These are phyloP conservation scores for Pleurostoma richardsiae DNA, from an alignment of 2,329 filamentous ascomycete genomes.

Conservation along the genomic window DNA sequence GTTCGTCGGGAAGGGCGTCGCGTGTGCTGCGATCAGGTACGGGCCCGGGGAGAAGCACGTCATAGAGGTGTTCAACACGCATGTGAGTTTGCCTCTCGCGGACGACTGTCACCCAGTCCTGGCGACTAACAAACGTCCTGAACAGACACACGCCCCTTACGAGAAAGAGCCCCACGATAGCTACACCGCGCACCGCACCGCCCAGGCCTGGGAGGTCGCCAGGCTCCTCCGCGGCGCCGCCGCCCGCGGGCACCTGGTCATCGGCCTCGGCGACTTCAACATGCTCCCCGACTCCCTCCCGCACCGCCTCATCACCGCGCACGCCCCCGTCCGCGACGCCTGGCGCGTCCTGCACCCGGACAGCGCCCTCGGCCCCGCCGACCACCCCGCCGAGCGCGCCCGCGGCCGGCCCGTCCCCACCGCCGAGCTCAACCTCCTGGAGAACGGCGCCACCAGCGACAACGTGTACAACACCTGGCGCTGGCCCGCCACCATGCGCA, in stretches of 20 bases:
- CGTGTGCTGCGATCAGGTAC: slow-evolving; percentile 72
- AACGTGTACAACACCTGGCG: slow-evolving; percentile 88
- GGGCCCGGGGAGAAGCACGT: slow-evolving; percentile 61
- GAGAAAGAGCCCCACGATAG: slow-evolving; percentile 73
- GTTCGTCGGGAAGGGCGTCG: slow-evolving; percentile 94
- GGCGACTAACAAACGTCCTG: neutral
- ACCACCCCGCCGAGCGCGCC: slow-evolving; percentile 61
- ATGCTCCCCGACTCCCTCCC: slow-evolving; percentile 86
- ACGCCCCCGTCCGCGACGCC: slow-evolving; percentile 72
- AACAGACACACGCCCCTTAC: slow-evolving; percentile 74
- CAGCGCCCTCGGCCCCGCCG: slow-evolving; percentile 71
- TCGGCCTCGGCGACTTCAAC: slow-evolving; percentile 93
- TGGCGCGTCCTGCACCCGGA: slow-evolving; percentile 84
- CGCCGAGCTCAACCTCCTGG: slow-evolving; percentile 69
- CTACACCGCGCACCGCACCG: slow-evolving; percentile 84
- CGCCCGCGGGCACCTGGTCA: slow-evolving; percentile 74
- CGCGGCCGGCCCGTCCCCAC: slow-evolving; percentile 65
- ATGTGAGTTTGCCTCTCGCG: slow-evolving; percentile 43
- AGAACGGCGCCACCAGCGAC: slow-evolving; percentile 86
- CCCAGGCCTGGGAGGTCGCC: slow-evolving; percentile 92
- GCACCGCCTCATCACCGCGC: slow-evolving; percentile 74
- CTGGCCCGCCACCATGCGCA: slow-evolving; percentile 70
- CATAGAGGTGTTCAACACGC: slow-evolving; percentile 88
- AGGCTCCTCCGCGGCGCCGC: slow-evolving; percentile 81
- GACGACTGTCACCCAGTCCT: neutral